Percentiles rank a stretch among this genome's conserved stretches.
phyloP scores from a whole-genome alignment of 192 early-diverging fungal genomes.

The Coemansia sp. region DNA sequence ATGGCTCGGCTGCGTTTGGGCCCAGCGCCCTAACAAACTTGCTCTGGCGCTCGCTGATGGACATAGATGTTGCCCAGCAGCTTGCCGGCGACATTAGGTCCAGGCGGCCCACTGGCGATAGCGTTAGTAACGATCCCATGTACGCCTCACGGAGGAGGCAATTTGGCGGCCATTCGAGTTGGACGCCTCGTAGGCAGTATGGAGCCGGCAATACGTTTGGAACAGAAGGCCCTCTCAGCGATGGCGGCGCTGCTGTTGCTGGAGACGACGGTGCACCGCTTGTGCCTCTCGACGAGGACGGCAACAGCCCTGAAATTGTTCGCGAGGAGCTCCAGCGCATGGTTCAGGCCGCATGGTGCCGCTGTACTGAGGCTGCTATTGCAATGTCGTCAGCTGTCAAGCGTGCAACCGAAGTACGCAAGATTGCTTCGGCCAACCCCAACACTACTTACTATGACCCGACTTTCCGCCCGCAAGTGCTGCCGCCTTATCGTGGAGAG shows the following conservation, averaged over 20 bases:
- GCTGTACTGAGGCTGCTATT: slow-evolving; percentile 50
- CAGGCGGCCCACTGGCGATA: slow-evolving; percentile 8
- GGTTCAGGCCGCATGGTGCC: slow-evolving; percentile 50
- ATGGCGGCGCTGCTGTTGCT: slow-evolving; percentile 2
- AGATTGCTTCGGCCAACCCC: slow-evolving; percentile 37
- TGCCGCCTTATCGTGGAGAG: slow-evolving; percentile 48
- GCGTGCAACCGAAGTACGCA: slow-evolving; percentile 34
- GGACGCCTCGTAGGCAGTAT: slow-evolving; percentile 28
- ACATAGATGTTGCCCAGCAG: slow-evolving; percentile 15
- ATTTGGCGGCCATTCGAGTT: slow-evolving; percentile 24
- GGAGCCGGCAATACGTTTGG: slow-evolving; percentile 8
- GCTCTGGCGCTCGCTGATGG: slow-evolving; percentile 44
- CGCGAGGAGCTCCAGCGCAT: slow-evolving; percentile 55
- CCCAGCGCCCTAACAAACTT: slow-evolving; percentile 36
- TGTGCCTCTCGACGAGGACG: slow-evolving; percentile 44
- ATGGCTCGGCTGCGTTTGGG: slow-evolving; percentile 22
- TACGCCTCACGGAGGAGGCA: slow-evolving; percentile 40
- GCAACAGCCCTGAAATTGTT: slow-evolving; percentile 46
- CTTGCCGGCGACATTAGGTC: slow-evolving; percentile 4
- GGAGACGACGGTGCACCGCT: slow-evolving; percentile 16
- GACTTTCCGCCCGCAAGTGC: slow-evolving; percentile 49
- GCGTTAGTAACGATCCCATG: not conserved
- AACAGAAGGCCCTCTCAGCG: slow-evolving; percentile 5
- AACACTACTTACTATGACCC: slow-evolving; percentile 47
- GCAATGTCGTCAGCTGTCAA: slow-evolving; percentile 51